Evolutionary conservation across 768 basidiomycete species (phyloP).

Genomic region (Suillus paluster): DNA sequence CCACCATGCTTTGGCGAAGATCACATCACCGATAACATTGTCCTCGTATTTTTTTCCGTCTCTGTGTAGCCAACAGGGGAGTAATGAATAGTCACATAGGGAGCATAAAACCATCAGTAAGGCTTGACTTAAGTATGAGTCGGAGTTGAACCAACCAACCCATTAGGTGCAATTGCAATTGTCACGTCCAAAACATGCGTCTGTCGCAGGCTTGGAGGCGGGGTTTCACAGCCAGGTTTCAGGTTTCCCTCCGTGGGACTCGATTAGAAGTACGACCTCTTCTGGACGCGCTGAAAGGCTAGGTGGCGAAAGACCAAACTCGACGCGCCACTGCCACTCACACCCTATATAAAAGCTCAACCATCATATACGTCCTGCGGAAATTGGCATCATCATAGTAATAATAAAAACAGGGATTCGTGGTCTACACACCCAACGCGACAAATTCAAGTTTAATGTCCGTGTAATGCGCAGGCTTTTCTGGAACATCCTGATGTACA

Average conservation of each 20-base stretch:
- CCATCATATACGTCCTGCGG: background rate
- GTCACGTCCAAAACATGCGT: too few relatives aligned
- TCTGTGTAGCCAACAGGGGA: too few relatives aligned
- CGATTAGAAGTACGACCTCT: background rate
- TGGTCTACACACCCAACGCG: constrained; percentile 24
- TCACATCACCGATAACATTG: too few relatives aligned
- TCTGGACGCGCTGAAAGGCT: background rate
- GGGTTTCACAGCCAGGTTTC: background rate
- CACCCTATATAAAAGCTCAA: background rate
- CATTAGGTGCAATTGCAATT: too few relatives aligned
- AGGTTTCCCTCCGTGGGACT: background rate
- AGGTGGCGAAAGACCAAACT: too few relatives aligned
- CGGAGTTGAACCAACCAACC: too few relatives aligned
- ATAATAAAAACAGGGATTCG: background rate
- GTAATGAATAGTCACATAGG: too few relatives aligned
- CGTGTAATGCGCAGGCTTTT: background rate
- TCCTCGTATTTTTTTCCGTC: too few relatives aligned
- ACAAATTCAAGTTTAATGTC: background rate
- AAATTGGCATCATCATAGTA: background rate
- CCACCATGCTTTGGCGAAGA: too few relatives aligned
- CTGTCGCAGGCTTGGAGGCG: too few relatives aligned
- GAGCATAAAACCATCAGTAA: too few relatives aligned
- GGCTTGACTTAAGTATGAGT: too few relatives aligned
- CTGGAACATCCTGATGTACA: background rate
- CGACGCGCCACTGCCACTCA: background rate